These are phyloP conservation scores for Backusella australiensis DNA, from an alignment of 192 early-diverging fungal species.

Conservation along the genomic window DNA sequence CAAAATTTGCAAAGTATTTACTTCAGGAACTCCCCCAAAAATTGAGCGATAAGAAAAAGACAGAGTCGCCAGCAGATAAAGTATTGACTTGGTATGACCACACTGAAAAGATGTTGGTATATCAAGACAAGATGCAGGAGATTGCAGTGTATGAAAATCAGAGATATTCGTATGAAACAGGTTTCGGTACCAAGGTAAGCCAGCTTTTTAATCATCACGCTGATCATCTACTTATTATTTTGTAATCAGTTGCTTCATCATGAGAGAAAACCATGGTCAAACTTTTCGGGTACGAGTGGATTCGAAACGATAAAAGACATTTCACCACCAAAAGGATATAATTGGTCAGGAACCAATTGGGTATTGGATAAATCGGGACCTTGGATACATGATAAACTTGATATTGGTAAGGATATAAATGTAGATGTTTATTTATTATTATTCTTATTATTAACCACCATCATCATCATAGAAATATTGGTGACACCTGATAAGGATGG, in stretches of 20 bases:
- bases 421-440: background rate
- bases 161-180: constrained; percentile 27
- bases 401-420: constrained; percentile 22
- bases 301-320: constrained; percentile 23
- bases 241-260: constrained; percentile 19
- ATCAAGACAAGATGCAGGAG: constrained; percentile 13
- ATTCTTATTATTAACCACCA: background rate
- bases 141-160: constrained; percentile 36
- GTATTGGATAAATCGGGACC: constrained; percentile 29
- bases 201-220: background rate
- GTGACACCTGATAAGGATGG: constrained; percentile 38
- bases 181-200: constrained; percentile 28
- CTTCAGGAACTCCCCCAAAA: constrained; percentile 16
- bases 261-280: constrained; percentile 36
- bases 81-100: constrained; percentile 10
- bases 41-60: background rate
- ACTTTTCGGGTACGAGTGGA: constrained; percentile 24
- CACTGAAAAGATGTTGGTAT: constrained; percentile 5
- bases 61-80: background rate
- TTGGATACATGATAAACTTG: constrained; percentile 35
- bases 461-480: constrained; percentile 11
- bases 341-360: constrained; percentile 37
- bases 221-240: background rate
- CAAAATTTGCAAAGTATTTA: constrained; percentile 46
- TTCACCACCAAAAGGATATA: constrained; percentile 27